These are phyloP conservation scores for Kokia cookei DNA, from an alignment of 441 rosid genomes.

Conservation along the genomic window DNA sequence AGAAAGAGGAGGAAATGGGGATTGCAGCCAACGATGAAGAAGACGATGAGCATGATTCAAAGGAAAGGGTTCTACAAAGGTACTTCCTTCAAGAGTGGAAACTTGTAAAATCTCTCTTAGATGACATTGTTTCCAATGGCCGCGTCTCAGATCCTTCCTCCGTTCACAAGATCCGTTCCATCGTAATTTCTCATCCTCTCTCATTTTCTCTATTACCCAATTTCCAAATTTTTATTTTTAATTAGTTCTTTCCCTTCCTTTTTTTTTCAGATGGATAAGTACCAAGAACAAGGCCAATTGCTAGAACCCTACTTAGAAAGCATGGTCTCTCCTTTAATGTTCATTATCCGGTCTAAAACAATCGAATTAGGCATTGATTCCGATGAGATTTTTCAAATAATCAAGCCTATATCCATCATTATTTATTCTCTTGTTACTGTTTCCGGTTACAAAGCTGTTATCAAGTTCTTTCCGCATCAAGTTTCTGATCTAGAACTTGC, in stretches of 20 bases:
- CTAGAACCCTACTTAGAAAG: conserved; percentile 85
- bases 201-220: neutral
- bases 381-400: conserved; percentile 46
- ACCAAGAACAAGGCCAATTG: conserved; percentile 84
- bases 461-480: conserved; percentile 90
- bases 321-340: conserved; percentile 78
- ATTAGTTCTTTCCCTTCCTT: neutral
- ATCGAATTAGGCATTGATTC: conserved; percentile 43
- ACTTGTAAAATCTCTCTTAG: conserved; percentile 70
- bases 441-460: conserved; percentile 83
- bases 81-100: conserved; percentile 89
- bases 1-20: conserved; percentile 15
- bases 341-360: conserved; percentile 51
- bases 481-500: conserved; percentile 92
- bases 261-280: conserved; percentile 69
- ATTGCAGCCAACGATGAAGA: conserved; percentile 29
- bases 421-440: conserved; percentile 80
- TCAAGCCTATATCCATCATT: conserved; percentile 71
- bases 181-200: conserved; percentile 31
- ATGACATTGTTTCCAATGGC: conserved; percentile 59
- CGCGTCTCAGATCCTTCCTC: conserved; percentile 58
- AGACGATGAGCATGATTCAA: conserved; percentile 74
- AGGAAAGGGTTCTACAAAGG: conserved; percentile 66
- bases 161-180: conserved; percentile 79
- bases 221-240: neutral